Base-by-base conservation (phyloP, 1,284 basidiomycete species). In the Flammula alnicola region DNA sequence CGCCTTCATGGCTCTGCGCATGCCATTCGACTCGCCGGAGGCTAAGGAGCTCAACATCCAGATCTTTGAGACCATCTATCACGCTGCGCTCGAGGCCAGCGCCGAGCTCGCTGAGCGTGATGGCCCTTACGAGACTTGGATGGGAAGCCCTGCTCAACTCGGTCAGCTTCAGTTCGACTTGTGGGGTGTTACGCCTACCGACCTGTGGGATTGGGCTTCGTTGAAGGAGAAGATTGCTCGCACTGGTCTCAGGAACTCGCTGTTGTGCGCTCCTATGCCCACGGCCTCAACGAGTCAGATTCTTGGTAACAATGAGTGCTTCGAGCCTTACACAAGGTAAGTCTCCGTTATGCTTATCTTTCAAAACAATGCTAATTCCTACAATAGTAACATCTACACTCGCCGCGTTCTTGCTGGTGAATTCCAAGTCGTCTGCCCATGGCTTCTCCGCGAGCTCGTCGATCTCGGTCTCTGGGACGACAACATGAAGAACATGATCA, bases 61-160 rank as follows among this genome's bases (percentile, higher is more conserved):
- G 73, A 98, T 99, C 70, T 98, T 98, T 67, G 97, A 99, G 80
- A 99, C 97, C 20, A 98, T 99, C 69, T 99, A 99, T 70, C 94
- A 99, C 65, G 97, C 84, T 39, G 92, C 93, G 1, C 82, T 96
- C 39, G 96, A 99, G 73, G 87, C 94, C 9, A 96, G 93, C 57
- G 85, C 82, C 55, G 97, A 99, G 72, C 76, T 99, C 59, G 96
- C 97, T 10, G 81, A 79, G 62, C 74, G 72, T 49, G 81, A 90
- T 29, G 96, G 97, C 31, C 80, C 88, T 16, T 99, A 99, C 72
- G 88, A 94, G 70, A 91, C 94, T 1, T 99, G 88, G 79, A 78
- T 85, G 61, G 97, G 97, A 27, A 94, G 91, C 53, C 97, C 97
- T 19, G 93, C 93, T 2, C 85, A 86, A 36, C 79, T 86, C 61